Base-by-base conservation (phyloP, 2,329 filamentous ascomycete genomes). In the Curvularia hawaiiensis region DNA sequence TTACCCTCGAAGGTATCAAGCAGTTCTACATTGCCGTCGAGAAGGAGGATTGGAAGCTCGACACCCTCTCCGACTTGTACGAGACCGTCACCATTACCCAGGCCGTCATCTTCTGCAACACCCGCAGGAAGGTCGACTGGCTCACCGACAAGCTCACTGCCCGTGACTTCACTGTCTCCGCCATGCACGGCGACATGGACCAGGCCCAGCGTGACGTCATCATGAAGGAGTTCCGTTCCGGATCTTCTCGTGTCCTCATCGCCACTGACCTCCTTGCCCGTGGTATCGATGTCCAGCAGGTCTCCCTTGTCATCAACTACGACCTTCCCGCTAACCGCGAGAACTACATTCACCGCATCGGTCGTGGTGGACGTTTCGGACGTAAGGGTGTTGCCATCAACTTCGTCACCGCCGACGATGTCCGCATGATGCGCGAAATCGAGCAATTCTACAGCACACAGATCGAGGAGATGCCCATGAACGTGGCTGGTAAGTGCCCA, bases 361-460 rank as follows among this genome's bases (percentile, higher is more conserved):
- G 95, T 87, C 94, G 95, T 88, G 93, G 93, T 84, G 95, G 95
- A 84, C 93, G 95, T 85, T 99, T 99, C 85, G 95, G 95, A 82
- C 92, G 95, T 82, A 99, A 99, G 90, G 95, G 95, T 90, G 95
- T 99, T 80, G 95, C 95, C 76, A 99, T 99, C 88, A 99, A 99
- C 91, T 99, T 99, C 80, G 95, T 99, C 79, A 98, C 94, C 63
- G 92, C 92, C 74, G 95, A 99, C 70, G 95, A 99, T 82, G 95
- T 99, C 76, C 92, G 94, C 81, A 98, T 99, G 91, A 96, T 99
- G 91, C 89, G 95, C 80, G 95, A 99, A 83, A 99, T 99, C 74
- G 95, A 99, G 82, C 92, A 97, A 84, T 99, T 98, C 88, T 99
- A 99, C 90, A 97, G 92, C 88, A 99, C 95, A 80, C 95, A 99